A percentile compares a stretch with the other conserved stretches of the same genome.
phyloP scores from a whole-genome alignment of 2,329 filamentous ascomycete genomes.

The Trichoderma simmonsii region DNA sequence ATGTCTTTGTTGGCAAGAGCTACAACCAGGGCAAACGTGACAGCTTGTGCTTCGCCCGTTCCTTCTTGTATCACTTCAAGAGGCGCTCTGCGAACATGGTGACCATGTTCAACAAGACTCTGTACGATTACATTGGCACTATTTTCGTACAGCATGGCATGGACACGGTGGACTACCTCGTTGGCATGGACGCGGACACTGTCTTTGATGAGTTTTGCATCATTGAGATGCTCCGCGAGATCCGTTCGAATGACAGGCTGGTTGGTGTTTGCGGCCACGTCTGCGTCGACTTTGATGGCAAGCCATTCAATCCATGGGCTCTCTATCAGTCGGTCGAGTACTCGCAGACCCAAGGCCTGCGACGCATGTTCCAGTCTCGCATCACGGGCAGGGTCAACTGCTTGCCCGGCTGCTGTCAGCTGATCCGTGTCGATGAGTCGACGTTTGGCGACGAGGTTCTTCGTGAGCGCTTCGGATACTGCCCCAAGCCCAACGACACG shows the following conservation, averaged over 20 bases:
- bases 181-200: conserved; percentile 49
- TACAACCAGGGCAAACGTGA: conserved; percentile 51
- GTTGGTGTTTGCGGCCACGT: conserved; percentile 50
- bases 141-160: conserved; percentile 39
- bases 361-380: conserved; percentile 48
- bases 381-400: conserved; percentile 50
- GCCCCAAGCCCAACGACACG: conserved; percentile 46
- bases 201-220: conserved; percentile 45
- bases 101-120: conserved; percentile 45
- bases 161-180: conserved; percentile 40
- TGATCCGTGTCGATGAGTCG: conserved; percentile 48
- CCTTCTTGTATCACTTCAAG: conserved; percentile 48
- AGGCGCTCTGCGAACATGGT: conserved; percentile 39
- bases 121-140: conserved; percentile 41
- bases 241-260: conserved; percentile 41
- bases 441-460: conserved; percentile 47
- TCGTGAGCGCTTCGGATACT: conserved; percentile 46
- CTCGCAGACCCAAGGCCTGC: conserved; percentile 45
- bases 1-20: conserved; percentile 46
- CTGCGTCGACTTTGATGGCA: conserved; percentile 43
- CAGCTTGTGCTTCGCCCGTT: conserved; percentile 47
- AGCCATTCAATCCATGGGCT: conserved; percentile 43
- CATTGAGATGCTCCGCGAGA: conserved; percentile 42
- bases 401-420: conserved; percentile 48
- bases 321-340: conserved; percentile 49